Evolutionary conservation across 2,329 filamentous ascomycete species (phyloP).

Genomic region (Phialophora macrospora): DNA sequence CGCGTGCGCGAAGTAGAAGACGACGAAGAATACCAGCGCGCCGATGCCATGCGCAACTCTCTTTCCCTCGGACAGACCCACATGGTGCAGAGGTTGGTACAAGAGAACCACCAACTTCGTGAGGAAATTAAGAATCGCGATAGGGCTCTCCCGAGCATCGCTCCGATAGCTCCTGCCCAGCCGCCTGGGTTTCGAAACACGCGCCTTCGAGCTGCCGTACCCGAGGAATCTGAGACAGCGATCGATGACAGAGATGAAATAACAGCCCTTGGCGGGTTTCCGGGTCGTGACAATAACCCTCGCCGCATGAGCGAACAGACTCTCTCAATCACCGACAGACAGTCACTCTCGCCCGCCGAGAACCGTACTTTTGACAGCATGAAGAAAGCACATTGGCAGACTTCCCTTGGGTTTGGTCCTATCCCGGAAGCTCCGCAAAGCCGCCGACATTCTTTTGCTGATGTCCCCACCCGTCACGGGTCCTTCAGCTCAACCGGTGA

Average conservation of each 20-base stretch:
- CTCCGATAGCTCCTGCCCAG: slow-evolving; percentile 41
- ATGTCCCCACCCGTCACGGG: slow-evolving; percentile 54
- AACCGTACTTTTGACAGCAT: slow-evolving; percentile 53
- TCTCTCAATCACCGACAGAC: slow-evolving; percentile 49
- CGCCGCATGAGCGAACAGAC: slow-evolving; percentile 53
- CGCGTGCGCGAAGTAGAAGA: slow-evolving; percentile 57
- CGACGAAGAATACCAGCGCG: slow-evolving; percentile 45
- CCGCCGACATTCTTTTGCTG: slow-evolving; percentile 58
- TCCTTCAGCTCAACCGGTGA: slow-evolving; percentile 51
- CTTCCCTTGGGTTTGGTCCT: slow-evolving; percentile 55
- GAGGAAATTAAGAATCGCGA: slow-evolving; percentile 51
- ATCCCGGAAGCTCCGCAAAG: slow-evolving; percentile 55
- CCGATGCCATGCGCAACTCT: slow-evolving; percentile 45
- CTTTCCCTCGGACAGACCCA: slow-evolving; percentile 50
- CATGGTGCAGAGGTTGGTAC: slow-evolving; percentile 53
- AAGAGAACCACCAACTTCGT: slow-evolving; percentile 54
- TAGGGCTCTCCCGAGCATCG: slow-evolving; percentile 49
- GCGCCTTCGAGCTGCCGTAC: slow-evolving; percentile 49
- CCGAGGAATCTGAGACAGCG: slow-evolving; percentile 51
- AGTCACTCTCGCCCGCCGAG: slow-evolving; percentile 46
- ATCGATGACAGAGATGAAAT: slow-evolving; percentile 54
- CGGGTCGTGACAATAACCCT: slow-evolving; percentile 47
- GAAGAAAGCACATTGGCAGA: slow-evolving; percentile 57
- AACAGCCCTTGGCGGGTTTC: slow-evolving; percentile 42
- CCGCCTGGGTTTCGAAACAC: slow-evolving; percentile 46